phyloP scores from a whole-genome alignment of 805 yeast genomes.

The Zygotorulaspora florentina region DNA sequence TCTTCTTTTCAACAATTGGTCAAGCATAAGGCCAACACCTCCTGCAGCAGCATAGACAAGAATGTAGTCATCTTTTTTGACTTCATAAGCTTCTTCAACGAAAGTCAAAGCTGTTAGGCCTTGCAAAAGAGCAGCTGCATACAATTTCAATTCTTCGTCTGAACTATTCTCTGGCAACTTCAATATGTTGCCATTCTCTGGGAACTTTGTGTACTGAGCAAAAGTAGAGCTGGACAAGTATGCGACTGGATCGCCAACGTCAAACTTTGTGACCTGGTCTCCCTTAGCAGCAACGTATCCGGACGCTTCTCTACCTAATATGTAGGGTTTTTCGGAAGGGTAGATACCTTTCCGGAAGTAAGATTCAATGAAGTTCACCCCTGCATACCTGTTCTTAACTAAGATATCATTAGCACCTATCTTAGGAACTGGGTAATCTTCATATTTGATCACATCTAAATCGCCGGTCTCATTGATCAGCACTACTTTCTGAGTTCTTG shows the following conservation, averaged over 20 bases:
- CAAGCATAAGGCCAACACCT: conserved; percentile 75
- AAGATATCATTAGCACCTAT: conserved; percentile 55
- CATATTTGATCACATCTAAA: conserved; percentile 56
- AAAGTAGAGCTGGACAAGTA: conserved; percentile 52
- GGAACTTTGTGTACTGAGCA: conserved; percentile 66
- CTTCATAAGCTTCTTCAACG: conserved; percentile 58
- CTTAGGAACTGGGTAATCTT: conserved; percentile 56
- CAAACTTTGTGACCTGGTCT: conserved; percentile 45
- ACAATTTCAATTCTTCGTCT: conserved; percentile 49
- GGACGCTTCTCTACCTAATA: conserved; percentile 69
- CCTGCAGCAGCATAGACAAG: conserved; percentile 94
- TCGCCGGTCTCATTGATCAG: conserved; percentile 53
- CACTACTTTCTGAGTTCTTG: conserved; percentile 53
- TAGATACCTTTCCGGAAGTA: conserved; percentile 81
- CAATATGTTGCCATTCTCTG: conserved; percentile 35
- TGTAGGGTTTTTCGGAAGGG: conserved; percentile 54
- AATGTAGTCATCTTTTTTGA: conserved; percentile 64
- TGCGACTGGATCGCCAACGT: conserved; percentile 69
- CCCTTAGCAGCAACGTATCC: conserved; percentile 71
- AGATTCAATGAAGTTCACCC: conserved; percentile 77
- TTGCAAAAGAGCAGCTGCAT: conserved; percentile 62
- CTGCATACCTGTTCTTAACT: conserved; percentile 70
- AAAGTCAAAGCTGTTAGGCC: conserved; percentile 80
- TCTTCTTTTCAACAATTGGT: conserved; percentile 54
- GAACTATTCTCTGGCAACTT: conserved; percentile 47